Base-by-base conservation (phyloP, 140 eudicot genomes). In the Erigeron philadelphicus region DNA sequence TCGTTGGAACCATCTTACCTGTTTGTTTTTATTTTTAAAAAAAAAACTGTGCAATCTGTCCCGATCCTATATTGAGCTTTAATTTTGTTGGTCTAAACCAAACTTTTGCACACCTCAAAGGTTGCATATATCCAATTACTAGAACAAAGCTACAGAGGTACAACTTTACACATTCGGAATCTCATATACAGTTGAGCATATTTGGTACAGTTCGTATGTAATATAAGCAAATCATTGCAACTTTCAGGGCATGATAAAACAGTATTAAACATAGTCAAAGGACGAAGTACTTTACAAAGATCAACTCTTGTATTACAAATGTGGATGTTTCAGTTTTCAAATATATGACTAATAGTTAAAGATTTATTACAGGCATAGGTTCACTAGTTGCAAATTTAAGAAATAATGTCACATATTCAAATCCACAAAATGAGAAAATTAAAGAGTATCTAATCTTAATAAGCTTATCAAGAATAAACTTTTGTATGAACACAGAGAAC, bases 261-360 rank as follows among this genome's bases (percentile, higher is more conserved):
- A 13, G 53, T 47, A 47, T 9, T 13, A 47, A 47, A 47, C 53
- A 31, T 1, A 31, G 38, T 31, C 38, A 4, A 31, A 31, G 3
- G 38, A 31, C 4, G 4, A 2, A 31, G 38, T 47, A 47, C 11
- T 47, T 47, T 47, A 47, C 53, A 47, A 47, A 47, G 11, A 47
- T 9, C 13, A 47, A 47, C 13, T 6, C 53, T 47, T 9, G 53
- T 47, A 47, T 47, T 1, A 47, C 53, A 47, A 47, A 47, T 9
- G n/a, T 9, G 11, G 31, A 17, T 55, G 25, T 55, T 55, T 55
- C 25, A 55, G 17, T 38, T 38, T 18, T n/a, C 61, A 18, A 55
- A 55, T 55, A 55, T 55, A 18, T 7, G 55, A 49, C 55, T 49
- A 49, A 49, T 49, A 49, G 55, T 49, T 16, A 49, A 49, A 55